A percentile compares a stretch with the other conserved stretches of the same genome.
Conservation (phyloP, 805 yeast genomes). For the Metschnikowia drakensbergensis region DNA sequence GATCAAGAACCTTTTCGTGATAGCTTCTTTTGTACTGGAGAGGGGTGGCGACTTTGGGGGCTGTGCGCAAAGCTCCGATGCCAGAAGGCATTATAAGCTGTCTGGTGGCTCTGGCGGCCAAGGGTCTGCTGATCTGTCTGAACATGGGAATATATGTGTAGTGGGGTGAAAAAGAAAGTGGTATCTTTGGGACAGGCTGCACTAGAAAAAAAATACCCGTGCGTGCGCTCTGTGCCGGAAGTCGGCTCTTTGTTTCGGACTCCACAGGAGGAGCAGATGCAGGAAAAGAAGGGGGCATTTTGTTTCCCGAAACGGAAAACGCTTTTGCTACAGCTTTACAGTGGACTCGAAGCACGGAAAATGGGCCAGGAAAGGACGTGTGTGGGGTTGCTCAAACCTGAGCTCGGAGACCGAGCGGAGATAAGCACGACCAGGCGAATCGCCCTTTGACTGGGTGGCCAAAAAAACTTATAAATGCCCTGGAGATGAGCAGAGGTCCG, state of each 20-base stretch:
- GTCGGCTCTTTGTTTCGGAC: background rate
- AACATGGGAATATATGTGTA: constrained; percentile 9
- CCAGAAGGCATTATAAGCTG: constrained; percentile 8
- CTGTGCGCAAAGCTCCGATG: constrained; percentile 8
- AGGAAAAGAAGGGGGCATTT: no score
- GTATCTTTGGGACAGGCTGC: background rate
- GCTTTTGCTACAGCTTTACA: no score
- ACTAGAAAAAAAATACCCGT: background rate
- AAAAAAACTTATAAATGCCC: no score
- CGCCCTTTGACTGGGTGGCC: no score
- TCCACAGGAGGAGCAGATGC: background rate
- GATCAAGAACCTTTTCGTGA: constrained; percentile 93
- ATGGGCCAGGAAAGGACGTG: no score
- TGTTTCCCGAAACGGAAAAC: no score
- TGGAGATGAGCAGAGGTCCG: no score
- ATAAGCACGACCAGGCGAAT: background rate
- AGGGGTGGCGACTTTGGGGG: constrained; percentile 3
- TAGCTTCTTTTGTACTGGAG: constrained; percentile 40
- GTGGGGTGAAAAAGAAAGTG: constrained; percentile 2
- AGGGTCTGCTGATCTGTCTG: constrained; percentile 16
- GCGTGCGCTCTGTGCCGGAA: constrained; percentile 6
- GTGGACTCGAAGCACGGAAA: no score
- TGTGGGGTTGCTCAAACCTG: background rate
- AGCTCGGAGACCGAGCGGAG: background rate
- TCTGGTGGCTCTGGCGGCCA: constrained; percentile 10